Evolutionary conservation across 768 basidiomycete genomes (phyloP), one percentile per base, ranked within the genome.

Genomic region (Suillus luteus): DNA sequence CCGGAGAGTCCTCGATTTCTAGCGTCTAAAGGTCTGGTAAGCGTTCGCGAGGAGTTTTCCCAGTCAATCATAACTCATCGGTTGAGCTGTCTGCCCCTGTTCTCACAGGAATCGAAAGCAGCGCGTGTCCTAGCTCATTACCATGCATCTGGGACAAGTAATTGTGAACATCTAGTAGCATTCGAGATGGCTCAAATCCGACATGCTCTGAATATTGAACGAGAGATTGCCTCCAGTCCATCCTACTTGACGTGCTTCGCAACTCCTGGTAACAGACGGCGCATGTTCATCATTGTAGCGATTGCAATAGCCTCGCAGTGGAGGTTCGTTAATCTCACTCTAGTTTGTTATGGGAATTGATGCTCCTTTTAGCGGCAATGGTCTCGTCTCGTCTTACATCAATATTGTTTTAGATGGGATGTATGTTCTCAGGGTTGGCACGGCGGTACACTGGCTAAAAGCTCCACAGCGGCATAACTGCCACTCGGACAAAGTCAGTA

Each of bases 261-360:
- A 11, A 91, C 86, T 0, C 81, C 82, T 5, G 91, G 90, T 2
- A 93, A 92, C 72, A 78, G 85, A 38, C 85, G 82, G 68, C 82
- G 91, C 5, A 85, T 92, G 85, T 76, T 81, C 55, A 81, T 91
- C 59, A 84, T 92, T 65, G 76, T 91, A 64, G 85, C 81, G 1
- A 82, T 92, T 52, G 87, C 86, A 6, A 69, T 89, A 27, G 91
- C 89, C 73, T 87, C 87, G 0, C 91, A 93, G 65, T 92, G 89
- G 91, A 87, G 85, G 85, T 86, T 60, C 49, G 60, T 2, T 31
- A 27, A 31, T n/a, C 43, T 62, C 27, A 22, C 33, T 33, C 5
- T 67, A 19, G 38, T 49, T 48, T 31, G 37, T 14, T 41, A 41
- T n/a, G 17, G 55, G 24, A 24, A 44, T 22, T 66, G 38, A 54